These are phyloP conservation scores for Hyaloperonospora brassicae DNA, from an alignment of 352 stramenopile genomes.

Conservation along the genomic window DNA sequence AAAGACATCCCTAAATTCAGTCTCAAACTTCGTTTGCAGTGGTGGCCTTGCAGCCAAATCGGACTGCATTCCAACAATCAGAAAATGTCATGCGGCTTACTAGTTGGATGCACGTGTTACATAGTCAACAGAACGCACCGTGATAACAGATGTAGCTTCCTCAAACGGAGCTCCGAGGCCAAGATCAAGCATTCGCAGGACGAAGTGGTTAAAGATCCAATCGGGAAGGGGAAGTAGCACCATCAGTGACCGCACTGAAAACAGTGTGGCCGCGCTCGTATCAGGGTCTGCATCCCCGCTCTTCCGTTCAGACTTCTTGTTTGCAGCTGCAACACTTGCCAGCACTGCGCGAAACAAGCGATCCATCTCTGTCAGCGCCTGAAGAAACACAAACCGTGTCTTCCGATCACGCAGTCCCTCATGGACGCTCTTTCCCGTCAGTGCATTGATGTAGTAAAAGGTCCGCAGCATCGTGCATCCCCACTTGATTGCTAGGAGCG, in stretches of 20 bases:
- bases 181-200: conserved; percentile 50
- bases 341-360: conserved; percentile 47
- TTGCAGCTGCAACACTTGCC: conserved; percentile 20
- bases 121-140: conserved; percentile 18
- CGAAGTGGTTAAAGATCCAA: conserved; percentile 55
- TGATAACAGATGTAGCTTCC: conserved; percentile 35
- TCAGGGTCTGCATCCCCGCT: conserved; percentile 33
- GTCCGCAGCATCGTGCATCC: conserved; percentile 64
- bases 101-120: background rate
- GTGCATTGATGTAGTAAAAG: conserved; percentile 76
- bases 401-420: conserved; percentile 55
- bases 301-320: conserved; percentile 10
- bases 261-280: conserved; percentile 44
- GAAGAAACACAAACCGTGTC: conserved; percentile 57
- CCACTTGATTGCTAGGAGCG: conserved; percentile 61
- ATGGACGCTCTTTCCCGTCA: conserved; percentile 45
- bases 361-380: conserved; percentile 63
- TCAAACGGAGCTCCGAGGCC: conserved; percentile 31
- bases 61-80: conserved; percentile 16
- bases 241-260: conserved; percentile 60
- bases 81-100: background rate
- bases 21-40: conserved; percentile 45
- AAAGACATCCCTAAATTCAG: conserved; percentile 72
- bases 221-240: conserved; percentile 66
- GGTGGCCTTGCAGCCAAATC: conserved; percentile 36